A percentile compares a stretch with the other conserved stretches of the same genome.
phyloP scores from a whole-genome alignment of 2,329 filamentous ascomycete species.

The Myriosclerotinia duriaeana region DNA sequence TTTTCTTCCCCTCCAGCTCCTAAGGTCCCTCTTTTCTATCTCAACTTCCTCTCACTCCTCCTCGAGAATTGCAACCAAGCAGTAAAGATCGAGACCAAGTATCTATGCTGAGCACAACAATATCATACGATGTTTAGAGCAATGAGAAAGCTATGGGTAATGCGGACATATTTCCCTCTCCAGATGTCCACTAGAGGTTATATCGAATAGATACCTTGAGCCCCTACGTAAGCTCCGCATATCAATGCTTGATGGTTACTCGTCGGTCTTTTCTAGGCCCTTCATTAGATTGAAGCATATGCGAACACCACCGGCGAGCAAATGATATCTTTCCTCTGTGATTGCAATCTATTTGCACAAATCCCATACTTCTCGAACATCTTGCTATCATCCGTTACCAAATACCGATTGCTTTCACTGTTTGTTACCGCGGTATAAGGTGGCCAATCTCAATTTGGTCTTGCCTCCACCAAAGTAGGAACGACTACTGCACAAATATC shows the following conservation, averaged over 20 bases:
- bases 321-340: not conserved
- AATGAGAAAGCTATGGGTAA: not conserved
- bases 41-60: not conserved
- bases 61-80: not conserved
- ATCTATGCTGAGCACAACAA: too few species aligned
- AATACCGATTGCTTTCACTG: not conserved
- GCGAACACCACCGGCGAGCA: not conserved
- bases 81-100: not conserved
- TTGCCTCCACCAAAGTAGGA: not conserved
- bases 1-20: not conserved
- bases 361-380: not conserved
- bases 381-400: too few species aligned
- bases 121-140: not conserved
- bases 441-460: slow-evolving; percentile 1
- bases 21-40: not conserved
- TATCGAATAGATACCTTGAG: not conserved
- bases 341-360: not conserved
- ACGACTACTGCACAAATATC: slow-evolving; percentile 6
- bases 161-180: slow-evolving; percentile 5
- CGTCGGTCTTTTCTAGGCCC: not conserved
- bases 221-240: not conserved
- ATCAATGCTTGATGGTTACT: slow-evolving; percentile 2
- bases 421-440: not conserved
- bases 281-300: not conserved
- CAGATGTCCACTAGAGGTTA: not conserved